Evolutionary conservation across 371 early-diverging fungal genomes (phyloP), one percentile per base, ranked within the genome.

Genomic region (Mucor circinelloides): DNA sequence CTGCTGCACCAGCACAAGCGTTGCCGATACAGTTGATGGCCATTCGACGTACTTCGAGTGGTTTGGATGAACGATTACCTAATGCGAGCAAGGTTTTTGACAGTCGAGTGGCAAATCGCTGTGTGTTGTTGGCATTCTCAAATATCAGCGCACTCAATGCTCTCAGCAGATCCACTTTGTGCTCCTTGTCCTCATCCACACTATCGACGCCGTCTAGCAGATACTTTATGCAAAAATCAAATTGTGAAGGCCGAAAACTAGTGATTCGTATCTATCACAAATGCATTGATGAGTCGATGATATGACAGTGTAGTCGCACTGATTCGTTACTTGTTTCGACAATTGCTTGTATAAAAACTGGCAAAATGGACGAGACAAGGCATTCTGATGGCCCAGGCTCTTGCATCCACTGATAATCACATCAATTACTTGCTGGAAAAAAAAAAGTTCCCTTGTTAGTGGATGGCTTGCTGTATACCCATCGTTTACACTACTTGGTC

Each of bases 1-100:
- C 83, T 31, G 78, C 76, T n/a, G 70, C 54, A 12, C 76, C 74
- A 0, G 81, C 78, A 67, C 85, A 85, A 7, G 75, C 61, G 62
- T 89, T 89, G 4, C 87, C 88, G 13, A 89, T 75, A 66, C 90
- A 87, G 50, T 84, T 86, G 70, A 89, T 86, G 2, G 89, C 86
- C 85, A 89, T 84, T 2, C 89, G 81, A 10, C 87, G 78, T 3
- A 81, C 76, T 69, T 86, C 84, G 17, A 81, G 58, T 0, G 85
- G 75, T 40, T 66, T 75, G 10, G 69, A 69, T 1, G 75, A 67
- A 40, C 66, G 66, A 38, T 79, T 61, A 0, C 81, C 85, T 2
- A 80, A 58, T 15, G 34, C 46, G 6, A 82, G 42, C 25, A 86
- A 38, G 10, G 69, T 63, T 1, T 68, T 63, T 2, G 77, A 68